Evolutionary conservation across 108 stramenopile species (phyloP), one percentile per base, ranked within the genome.

Genomic region (Fistulifera pelliculosa): DNA sequence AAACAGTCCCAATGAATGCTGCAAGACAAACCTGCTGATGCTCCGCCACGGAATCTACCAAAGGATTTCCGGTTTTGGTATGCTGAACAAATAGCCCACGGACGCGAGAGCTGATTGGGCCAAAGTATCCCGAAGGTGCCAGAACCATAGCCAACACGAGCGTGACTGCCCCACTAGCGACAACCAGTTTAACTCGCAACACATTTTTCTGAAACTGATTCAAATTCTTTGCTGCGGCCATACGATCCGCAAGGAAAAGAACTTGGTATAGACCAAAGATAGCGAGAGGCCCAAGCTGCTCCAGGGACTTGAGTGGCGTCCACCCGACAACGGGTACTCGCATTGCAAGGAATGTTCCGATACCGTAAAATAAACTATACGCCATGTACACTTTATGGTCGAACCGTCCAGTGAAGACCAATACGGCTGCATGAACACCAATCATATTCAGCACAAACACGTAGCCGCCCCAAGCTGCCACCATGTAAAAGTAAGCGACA

Each of bases 361-460:
- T 62, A 19, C 77, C 40, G 62, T 96, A 99, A 74, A 97, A 99
- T 25, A 91, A 61, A 6, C 84, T 71, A 78, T 99, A 99, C 18
- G 94, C 71, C 41, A 80, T 61, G 63, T 94, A 94, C 13, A 96
- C 70, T 47, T 92, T 85, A 43, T 59, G 51, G 39, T 81, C 73
- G 73, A 89, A 99, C 35, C 95, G 60, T 39, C 95, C 95, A 51
- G 71, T 51, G 42, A 86, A 52, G 8, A 96, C 80, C 68, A 99
- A 64, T 1, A 71, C 47, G 1, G 89, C 84, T 3, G 90, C 94
- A 68, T 96, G 93, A 19, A 93, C 81, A 22, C 95, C 95, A 52
- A 99, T 79, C 72, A 97, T 71, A 77, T 99, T 99, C 59, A 97
- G 59, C 18, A 99, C 95, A 84, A 97, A 99, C 52, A 96, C 82